A percentile compares a stretch with the other conserved stretches of the same genome.
Evolutionary conservation across 208 protist species (phyloP).

Genomic region (Crithidia fasciculata): DNA sequence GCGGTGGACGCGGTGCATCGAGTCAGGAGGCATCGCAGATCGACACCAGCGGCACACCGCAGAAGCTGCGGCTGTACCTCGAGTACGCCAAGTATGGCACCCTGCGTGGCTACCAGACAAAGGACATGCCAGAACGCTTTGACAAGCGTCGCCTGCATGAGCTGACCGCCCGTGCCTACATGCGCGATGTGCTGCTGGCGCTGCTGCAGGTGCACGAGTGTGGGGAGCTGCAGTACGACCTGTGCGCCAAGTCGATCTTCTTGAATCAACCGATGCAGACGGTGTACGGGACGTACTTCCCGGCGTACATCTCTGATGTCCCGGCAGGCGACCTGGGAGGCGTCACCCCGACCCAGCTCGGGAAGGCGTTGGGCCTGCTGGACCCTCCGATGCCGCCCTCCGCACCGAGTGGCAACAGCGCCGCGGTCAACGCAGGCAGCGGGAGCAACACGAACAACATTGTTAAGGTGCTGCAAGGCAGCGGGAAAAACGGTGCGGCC

Average conservation of each 20-base stretch:
- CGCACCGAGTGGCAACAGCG: background rate
- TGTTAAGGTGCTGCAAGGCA: background rate
- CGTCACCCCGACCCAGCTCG: constrained; percentile 41
- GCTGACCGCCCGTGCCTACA: constrained; percentile 70
- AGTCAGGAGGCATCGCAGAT: background rate
- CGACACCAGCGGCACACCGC: background rate
- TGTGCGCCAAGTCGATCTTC: constrained; percentile 76
- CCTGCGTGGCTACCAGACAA: constrained; percentile 50
- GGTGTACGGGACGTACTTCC: constrained; percentile 71
- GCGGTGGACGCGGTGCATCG: background rate
- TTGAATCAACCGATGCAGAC: constrained; percentile 42
- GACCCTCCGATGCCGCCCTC: constrained; percentile 36
- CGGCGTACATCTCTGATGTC: constrained; percentile 82
- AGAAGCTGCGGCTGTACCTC: constrained; percentile 66
- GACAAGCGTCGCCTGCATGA: constrained; percentile 66
- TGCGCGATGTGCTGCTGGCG: constrained; percentile 81
- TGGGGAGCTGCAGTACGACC: constrained; percentile 71
- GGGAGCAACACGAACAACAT: constrained; percentile 1
- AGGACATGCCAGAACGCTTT: constrained; percentile 62
- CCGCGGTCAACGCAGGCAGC: no score
- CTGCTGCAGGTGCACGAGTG: constrained; percentile 80
- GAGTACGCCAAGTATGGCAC: constrained; percentile 74
- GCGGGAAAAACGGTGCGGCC: background rate
- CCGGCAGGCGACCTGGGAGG: constrained; percentile 46
- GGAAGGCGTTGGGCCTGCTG: constrained; percentile 37